Evolutionary conservation across 768 basidiomycete species (phyloP), one percentile per base, ranked within the genome.

Genomic region (Amanita muscaria): DNA sequence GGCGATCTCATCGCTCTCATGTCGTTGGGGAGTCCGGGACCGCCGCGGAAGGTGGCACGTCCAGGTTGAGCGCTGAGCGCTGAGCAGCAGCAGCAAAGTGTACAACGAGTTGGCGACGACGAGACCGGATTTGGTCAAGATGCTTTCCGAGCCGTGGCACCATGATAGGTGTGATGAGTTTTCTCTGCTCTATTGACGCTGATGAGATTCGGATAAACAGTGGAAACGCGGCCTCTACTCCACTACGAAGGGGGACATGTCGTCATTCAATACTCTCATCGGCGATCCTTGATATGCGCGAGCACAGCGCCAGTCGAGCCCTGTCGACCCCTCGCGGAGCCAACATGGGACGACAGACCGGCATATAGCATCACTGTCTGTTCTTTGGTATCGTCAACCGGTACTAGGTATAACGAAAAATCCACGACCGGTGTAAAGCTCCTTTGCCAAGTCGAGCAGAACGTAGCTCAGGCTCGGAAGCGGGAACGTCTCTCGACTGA

Each of bases 321-420:
- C 53, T 73, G 71, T 42, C 61, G 62, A 14, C 68, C 71, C 27
- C 71, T 60, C 15, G 56, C 64, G 19, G 64, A 64, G 29, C 69
- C 71, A 38, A 73, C 64, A 47, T 72, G 67, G 1, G 71, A 68
- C 9, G 71, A 72, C 22, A 73, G 56, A 21, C 71, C 70, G 15
- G 69, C 65, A 48, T 71, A 71, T 44, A 71, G 58, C 38, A 69
- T 65, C 8, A 64, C 64, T 18, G 66, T 57, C 16, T 73, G 66
- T 6, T 52, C 55, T 22, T 59, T 62, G 9, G 64, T 59, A 52
- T 61, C 59, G 40, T 69, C 64, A 36, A 72, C 51, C 5, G 69
- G 70, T 22, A 73, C 64, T 64, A 16, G 70, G 62, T 15, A 73
- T 42, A 36, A 73, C 70, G 53, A 70, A 72, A 58, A 73, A 73